Percentiles rank a stretch among this genome's conserved stretches.
These are phyloP conservation scores for Pichia deserticola DNA, from an alignment of 805 yeast genomes.

Conservation along the genomic window DNA sequence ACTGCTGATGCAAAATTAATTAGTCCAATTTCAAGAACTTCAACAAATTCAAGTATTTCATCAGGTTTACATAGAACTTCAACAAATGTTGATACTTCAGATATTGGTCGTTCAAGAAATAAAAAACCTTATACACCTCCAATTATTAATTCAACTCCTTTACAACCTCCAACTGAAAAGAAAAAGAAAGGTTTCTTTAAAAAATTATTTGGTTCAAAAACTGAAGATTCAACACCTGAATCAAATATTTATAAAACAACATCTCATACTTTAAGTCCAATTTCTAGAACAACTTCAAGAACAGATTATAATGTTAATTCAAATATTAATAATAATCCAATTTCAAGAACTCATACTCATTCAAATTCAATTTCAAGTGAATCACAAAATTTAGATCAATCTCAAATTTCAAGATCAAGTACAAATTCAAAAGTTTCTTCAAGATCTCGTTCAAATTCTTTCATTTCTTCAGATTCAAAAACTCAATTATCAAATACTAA, in stretches of 20 bases:
- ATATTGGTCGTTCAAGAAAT: conserved; percentile 6
- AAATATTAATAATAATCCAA: not conserved
- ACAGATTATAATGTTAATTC: not conserved
- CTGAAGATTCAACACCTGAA: conserved; percentile 11
- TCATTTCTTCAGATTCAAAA: not conserved
- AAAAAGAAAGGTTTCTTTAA: conserved; percentile 22
- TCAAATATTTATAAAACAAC: conserved; percentile 4
- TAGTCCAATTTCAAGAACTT: conserved; percentile 2
- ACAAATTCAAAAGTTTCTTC: not conserved
- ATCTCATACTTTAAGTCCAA: not conserved
- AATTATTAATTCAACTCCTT: not conserved
- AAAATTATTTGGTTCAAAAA: conserved; percentile 22
- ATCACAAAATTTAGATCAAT: not conserved
- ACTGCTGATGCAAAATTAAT: conserved; percentile 20
- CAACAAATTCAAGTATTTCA: conserved; percentile 5
- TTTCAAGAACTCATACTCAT: not conserved
- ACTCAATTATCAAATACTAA: not conserved
- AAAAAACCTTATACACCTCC: conserved; percentile 1
- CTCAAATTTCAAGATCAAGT: not conserved
- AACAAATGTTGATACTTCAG: conserved; percentile 21
- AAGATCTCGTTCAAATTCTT: not conserved
- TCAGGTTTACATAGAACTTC: conserved; percentile 21
- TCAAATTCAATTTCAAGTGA: not conserved
- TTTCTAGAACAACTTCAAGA: not conserved
- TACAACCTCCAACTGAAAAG: conserved; percentile 5